A percentile compares a stretch with the other conserved stretches of the same genome.
Evolutionary conservation across 2,329 filamentous ascomycete species (phyloP).

Genomic region (Penicillium italicum): DNA sequence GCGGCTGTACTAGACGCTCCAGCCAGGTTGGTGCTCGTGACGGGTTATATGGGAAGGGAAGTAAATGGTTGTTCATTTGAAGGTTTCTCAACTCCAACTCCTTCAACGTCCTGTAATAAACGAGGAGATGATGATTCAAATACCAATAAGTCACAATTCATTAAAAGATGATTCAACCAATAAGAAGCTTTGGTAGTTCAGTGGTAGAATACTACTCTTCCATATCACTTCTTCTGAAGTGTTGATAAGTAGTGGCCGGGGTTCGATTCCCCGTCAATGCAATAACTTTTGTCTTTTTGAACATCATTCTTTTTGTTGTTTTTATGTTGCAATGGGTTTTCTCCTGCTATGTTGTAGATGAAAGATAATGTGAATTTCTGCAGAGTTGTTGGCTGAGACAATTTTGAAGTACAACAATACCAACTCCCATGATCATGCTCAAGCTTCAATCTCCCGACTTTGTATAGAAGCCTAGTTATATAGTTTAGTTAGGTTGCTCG

Average conservation of each 20-base stretch:
- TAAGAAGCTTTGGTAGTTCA: conserved; percentile 7
- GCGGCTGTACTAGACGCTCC: background rate
- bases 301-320: no score
- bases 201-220: conserved; percentile 12
- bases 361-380: no score
- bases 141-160: background rate
- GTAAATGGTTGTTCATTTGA: conserved; percentile 5
- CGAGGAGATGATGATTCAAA: background rate
- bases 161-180: background rate
- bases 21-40: background rate
- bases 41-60: conserved; percentile 1
- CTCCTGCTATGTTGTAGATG: no score
- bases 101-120: background rate
- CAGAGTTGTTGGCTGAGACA: no score
- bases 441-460: background rate
- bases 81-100: background rate
- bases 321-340: no score
- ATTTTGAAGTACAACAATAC: no score
- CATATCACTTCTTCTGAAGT: background rate
- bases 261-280: conserved; percentile 11
- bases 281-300: background rate
- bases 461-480: no score
- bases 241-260: conserved; percentile 7
- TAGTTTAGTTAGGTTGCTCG: background rate
- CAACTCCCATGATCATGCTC: background rate